Evolutionary conservation across 1,284 basidiomycete genomes (phyloP), one percentile per base, ranked within the genome.

Genomic region (Lignosus rhinocerotis): DNA sequence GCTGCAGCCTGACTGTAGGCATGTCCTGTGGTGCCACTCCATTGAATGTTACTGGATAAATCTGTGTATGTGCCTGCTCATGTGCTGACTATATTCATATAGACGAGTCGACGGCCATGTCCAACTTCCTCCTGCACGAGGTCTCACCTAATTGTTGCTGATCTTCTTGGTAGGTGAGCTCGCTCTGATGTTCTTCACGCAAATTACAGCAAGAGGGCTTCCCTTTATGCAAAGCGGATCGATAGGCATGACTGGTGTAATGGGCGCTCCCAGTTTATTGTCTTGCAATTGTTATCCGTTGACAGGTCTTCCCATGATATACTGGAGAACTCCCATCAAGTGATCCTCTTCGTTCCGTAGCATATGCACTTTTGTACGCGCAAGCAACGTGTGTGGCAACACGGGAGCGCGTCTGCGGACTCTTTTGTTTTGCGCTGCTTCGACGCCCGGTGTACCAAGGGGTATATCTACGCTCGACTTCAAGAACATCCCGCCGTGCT

Each of bases 361-460:
- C 25, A 31, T 50, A 21, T 39, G 21, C 48, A 11, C 33, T 39
- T 50, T 50, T 50, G 33, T 50, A 25, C 11, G 1, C 10, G 48
- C 33, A 14, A 10, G 34, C 12, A 34, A 50, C 48, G 34, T 39
- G 36, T 50, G 25, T 50, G 48, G 21, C 48, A 50, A 50, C 21
- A 25, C 43, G 9, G 25, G 21, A 14, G 34, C 34, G 48, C 34
- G 34, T 50, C 36, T 50, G 14, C 19, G 11, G 48, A 34, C 30
- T 32, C 39, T 51, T 51, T 51, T 51, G 50, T 51, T 25, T 51
- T 42, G 38, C 50, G 38, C 38, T 31, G 25, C 50, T 51, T 31
- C 38, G 21, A 38, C 34, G 38, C 14, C 49, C 34, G 34, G 34
- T 32, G 38, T 42, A 33, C 48, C 6, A 17, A 4, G 19, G 5